phyloP scores from a whole-genome alignment of 2,329 filamentous ascomycete genomes.

The Curvularia hawaiiensis region DNA sequence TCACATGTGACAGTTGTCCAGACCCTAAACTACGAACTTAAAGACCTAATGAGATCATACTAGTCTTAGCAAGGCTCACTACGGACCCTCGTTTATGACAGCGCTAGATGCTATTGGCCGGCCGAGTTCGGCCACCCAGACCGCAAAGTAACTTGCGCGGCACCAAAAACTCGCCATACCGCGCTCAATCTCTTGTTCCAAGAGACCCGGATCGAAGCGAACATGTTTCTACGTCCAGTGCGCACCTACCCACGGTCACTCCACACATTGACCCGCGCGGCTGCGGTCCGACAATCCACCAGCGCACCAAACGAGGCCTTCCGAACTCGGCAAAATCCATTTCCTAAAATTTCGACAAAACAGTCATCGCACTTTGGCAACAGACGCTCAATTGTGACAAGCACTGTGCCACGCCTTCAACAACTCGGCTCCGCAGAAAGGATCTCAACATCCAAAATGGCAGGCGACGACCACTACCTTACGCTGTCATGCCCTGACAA shows the following conservation, averaged over 20 bases:
- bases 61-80: not conserved
- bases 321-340: conserved; percentile 40
- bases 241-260: conserved; percentile 26
- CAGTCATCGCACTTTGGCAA: conserved; percentile 27
- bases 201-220: conserved; percentile 10
- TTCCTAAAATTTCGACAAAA: conserved; percentile 36
- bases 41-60: not conserved
- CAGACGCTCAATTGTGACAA: conserved; percentile 25
- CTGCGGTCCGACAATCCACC: conserved; percentile 27
- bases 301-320: conserved; percentile 27
- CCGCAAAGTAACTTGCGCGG: conserved; percentile 18
- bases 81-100: conserved; percentile 14
- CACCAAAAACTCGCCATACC: conserved; percentile 16
- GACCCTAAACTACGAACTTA: not conserved
- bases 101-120: conserved; percentile 24
- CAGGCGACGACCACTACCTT: conserved; percentile 54
- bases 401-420: conserved; percentile 22
- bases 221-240: conserved; percentile 27
- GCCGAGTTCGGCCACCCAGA: conserved; percentile 27
- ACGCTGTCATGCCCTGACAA: conserved; percentile 85
- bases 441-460: conserved; percentile 37
- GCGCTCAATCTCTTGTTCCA: conserved; percentile 10
- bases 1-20: not conserved
- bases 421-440: conserved; percentile 27
- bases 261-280: conserved; percentile 23